These are phyloP conservation scores for Aspergillus tanneri DNA, from an alignment of 2,329 filamentous ascomycete genomes.

Conservation along the genomic window DNA sequence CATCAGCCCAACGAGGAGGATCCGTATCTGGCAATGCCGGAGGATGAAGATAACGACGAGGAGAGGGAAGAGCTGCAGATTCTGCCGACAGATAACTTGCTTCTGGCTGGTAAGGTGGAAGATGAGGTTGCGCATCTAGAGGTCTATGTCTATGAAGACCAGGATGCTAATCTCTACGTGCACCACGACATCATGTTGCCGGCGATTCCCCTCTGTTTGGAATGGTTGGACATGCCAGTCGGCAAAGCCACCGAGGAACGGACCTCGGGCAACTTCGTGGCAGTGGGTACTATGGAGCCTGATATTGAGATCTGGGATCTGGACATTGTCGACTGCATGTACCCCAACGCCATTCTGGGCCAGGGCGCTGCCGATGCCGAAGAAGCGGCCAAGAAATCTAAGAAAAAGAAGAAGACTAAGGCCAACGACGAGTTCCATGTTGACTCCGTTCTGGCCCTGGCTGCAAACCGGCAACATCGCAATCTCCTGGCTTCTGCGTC, in stretches of 20 bases:
- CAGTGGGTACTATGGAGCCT: conserved; percentile 94
- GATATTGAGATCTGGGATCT: conserved; percentile 99
- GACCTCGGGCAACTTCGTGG: conserved; percentile 82
- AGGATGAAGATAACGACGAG: conserved; percentile 78
- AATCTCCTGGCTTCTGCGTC: conserved; percentile 94
- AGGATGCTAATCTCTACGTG: conserved; percentile 93
- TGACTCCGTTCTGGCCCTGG: conserved; percentile 85
- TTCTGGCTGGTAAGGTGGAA: conserved; percentile 90
- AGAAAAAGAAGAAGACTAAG: conserved; percentile 89
- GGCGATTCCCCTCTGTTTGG: conserved; percentile 89
- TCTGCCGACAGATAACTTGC: conserved; percentile 84
- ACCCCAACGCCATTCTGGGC: conserved; percentile 92
- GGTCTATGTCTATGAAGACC: conserved; percentile 96
- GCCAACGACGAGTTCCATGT: conserved; percentile 91
- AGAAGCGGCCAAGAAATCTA: conserved; percentile 61
- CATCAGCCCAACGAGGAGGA: conserved; percentile 93
- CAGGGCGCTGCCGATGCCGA: conserved; percentile 57
- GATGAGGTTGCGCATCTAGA: conserved; percentile 96
- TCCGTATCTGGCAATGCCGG: conserved; percentile 88
- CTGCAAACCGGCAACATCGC: conserved; percentile 88
- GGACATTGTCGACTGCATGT: conserved; percentile 95
- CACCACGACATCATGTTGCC: conserved; percentile 99
- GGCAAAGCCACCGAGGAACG: conserved; percentile 67
- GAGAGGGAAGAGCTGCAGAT: conserved; percentile 94
- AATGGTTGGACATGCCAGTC: conserved; percentile 94